Evolutionary conservation across 257 asterid genomes (phyloP), one percentile per base, ranked within the genome.

Genomic region (Fraxinus pennsylvanica): DNA sequence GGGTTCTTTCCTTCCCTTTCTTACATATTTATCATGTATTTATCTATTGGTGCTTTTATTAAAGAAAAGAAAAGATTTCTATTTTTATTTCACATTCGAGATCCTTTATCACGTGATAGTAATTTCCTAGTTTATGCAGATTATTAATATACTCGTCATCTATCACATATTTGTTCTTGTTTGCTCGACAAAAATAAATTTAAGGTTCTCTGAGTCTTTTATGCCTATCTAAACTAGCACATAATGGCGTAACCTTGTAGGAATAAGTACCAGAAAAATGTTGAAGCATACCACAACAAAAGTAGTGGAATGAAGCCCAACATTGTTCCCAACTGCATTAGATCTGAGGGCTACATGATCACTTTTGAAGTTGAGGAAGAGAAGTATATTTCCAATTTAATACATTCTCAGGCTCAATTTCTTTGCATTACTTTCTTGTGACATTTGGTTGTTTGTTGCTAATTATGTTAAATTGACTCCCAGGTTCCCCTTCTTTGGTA

Each of bases 311-410:
- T 89, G 93, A 95, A 91, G 87, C 97, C 95, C 79, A 95, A 84
- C 74, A 85, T 89, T 75, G 88, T 93, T 72, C 99, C 99, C 63
- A 95, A 91, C 85, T 93, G 96, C 86, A 91, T 95, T 79, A 86
- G 97, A 88, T 93, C 98, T 36, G 99, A 95, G 85, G 87, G 91
- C 84, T 95, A 95, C 91, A 90, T 87, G 92, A 93, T 95, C 68
- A 92, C 97, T 72, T 95, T 95, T 80, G 99, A 95, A 87, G 91
- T 93, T 68, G 99, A 95, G 96, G 99, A 93, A 85, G 99, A 95
- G 88, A 95, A 95, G 98, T 94, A 90, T 50, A 79, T 33, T 74
- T 78, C 75, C 75, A 67, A 74, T 79, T 72, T 77, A 38, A 78
- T 54, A 63, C 2, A 15, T 68, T 35, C 63, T 67, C 78, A 36